These are phyloP conservation scores for Plicaturopsis crispa DNA, from an alignment of 768 basidiomycete genomes.

Conservation along the genomic window DNA sequence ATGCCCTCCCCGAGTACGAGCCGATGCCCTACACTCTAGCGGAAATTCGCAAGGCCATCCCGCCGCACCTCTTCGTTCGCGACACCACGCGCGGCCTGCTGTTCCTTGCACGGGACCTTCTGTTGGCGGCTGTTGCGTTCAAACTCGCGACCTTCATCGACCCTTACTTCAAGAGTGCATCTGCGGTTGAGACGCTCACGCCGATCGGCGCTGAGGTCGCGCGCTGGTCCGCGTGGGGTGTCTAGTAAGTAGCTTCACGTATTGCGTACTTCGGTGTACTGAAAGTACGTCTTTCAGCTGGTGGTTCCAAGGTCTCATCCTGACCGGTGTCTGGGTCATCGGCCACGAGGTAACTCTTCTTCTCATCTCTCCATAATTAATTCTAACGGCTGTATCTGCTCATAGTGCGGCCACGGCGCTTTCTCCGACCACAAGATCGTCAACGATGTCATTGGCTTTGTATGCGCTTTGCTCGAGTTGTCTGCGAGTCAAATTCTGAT, in stretches of 20 bases:
- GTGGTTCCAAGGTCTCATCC: slow-evolving; percentile 57
- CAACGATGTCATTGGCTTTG: slow-evolving; percentile 45
- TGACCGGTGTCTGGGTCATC: slow-evolving; percentile 54
- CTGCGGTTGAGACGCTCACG: slow-evolving; percentile 17
- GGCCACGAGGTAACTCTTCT: slow-evolving; percentile 39
- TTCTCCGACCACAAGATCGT: slow-evolving; percentile 41
- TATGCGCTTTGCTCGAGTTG: slow-evolving; percentile 20
- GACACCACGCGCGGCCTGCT: slow-evolving; percentile 30
- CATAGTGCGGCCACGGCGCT: slow-evolving; percentile 48
- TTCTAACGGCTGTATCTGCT: slow-evolving; percentile 1
- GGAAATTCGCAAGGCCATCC: slow-evolving; percentile 44
- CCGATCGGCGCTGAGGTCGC: slow-evolving; percentile 27
- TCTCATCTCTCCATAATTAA: not conserved
- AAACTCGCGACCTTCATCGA: slow-evolving; percentile 35
- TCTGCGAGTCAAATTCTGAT: slow-evolving; percentile 6
- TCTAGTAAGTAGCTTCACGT: slow-evolving; percentile 30
- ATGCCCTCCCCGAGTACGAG: slow-evolving; percentile 31
- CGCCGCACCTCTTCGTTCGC: slow-evolving; percentile 35
- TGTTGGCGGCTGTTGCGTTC: slow-evolving; percentile 35
- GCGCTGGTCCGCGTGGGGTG: slow-evolving; percentile 36
- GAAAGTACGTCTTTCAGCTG: slow-evolving; percentile 26
- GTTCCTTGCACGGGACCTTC: slow-evolving; percentile 38
- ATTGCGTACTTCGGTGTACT: not conserved
- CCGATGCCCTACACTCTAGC: slow-evolving; percentile 35
- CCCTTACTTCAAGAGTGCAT: slow-evolving; percentile 25